phyloP scores from a whole-genome alignment of 2,329 filamentous ascomycete species.

The Ceratocystis smalleyi region DNA sequence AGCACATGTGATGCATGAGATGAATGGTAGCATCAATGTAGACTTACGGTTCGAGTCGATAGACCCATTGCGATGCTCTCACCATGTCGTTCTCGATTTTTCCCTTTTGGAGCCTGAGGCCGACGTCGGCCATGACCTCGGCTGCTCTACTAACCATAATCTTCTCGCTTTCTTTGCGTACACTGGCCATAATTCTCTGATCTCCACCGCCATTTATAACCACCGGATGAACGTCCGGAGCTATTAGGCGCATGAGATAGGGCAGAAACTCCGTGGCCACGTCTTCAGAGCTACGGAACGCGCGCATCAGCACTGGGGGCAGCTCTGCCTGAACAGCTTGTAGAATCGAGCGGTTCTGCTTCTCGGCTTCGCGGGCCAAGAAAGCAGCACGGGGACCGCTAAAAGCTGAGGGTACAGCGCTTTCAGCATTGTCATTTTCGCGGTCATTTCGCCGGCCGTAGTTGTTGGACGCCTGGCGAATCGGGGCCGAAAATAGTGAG shows the following conservation, averaged over 20 bases:
- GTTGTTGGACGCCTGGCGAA: slow-evolving; percentile 30
- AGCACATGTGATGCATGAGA: slow-evolving; percentile 12
- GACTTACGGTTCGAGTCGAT: slow-evolving; percentile 85
- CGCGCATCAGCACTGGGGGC: slow-evolving; percentile 53
- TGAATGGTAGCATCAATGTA: neutral
- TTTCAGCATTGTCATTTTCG: slow-evolving; percentile 33
- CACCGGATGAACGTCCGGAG: slow-evolving; percentile 82
- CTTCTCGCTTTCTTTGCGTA: slow-evolving; percentile 75
- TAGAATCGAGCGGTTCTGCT: slow-evolving; percentile 60
- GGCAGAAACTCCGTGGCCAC: slow-evolving; percentile 73
- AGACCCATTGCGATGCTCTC: slow-evolving; percentile 59
- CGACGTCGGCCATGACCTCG: slow-evolving; percentile 65
- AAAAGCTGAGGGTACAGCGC: slow-evolving; percentile 51
- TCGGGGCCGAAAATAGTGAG: slow-evolving; percentile 67
- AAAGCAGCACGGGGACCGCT: slow-evolving; percentile 70
- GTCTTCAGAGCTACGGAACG: slow-evolving; percentile 64
- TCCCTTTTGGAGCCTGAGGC: slow-evolving; percentile 65
- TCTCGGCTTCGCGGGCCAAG: slow-evolving; percentile 62
- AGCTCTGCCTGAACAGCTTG: slow-evolving; percentile 58
- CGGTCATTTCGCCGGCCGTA: slow-evolving; percentile 26
- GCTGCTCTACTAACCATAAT: slow-evolving; percentile 65
- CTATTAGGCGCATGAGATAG: slow-evolving; percentile 67
- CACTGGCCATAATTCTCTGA: slow-evolving; percentile 56
- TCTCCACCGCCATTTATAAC: slow-evolving; percentile 53
- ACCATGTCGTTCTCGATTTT: slow-evolving; percentile 56